Conservation (phyloP, 2,329 filamentous ascomycete genomes). For the Leptographium wingfieldii region DNA sequence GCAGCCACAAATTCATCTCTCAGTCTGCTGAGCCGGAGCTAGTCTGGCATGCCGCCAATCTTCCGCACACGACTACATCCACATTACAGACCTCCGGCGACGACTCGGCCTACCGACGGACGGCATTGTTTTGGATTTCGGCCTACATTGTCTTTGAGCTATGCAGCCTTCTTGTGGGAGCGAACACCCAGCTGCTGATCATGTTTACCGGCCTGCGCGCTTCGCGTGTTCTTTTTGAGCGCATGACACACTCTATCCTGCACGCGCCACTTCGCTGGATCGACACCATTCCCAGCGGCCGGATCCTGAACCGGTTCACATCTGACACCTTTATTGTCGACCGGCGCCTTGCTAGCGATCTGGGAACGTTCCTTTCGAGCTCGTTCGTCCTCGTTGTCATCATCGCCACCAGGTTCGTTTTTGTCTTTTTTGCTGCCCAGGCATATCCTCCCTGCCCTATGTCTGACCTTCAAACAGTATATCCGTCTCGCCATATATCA, state of each 20-base stretch:
- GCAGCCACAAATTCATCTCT: slow-evolving; percentile 6
- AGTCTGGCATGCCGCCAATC: slow-evolving; percentile 1
- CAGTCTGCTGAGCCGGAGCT: slow-evolving; percentile 5
- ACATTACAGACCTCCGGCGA: not conserved
- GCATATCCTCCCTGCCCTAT: not conserved
- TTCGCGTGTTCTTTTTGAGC: slow-evolving; percentile 19
- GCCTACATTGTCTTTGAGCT: slow-evolving; percentile 20
- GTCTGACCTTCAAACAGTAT: slow-evolving; percentile 10
- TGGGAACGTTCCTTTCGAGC: slow-evolving; percentile 18
- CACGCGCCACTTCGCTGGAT: slow-evolving; percentile 27
- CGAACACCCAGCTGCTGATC: slow-evolving; percentile 16
- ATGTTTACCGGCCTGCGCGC: slow-evolving; percentile 20
- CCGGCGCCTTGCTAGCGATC: slow-evolving; percentile 18
- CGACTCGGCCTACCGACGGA: slow-evolving; percentile 9
- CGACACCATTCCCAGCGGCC: slow-evolving; percentile 26
- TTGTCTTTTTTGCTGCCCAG: not conserved
- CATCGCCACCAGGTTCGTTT: slow-evolving; percentile 20
- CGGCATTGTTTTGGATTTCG: slow-evolving; percentile 17
- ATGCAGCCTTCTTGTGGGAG: slow-evolving; percentile 7
- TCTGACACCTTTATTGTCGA: slow-evolving; percentile 27
- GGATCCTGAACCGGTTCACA: slow-evolving; percentile 30
- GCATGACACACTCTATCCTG: slow-evolving; percentile 23
- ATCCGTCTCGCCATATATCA: slow-evolving; percentile 22
- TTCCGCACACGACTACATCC: not conserved
- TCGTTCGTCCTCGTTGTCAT: slow-evolving; percentile 22